Base-by-base conservation (phyloP, 768 basidiomycete genomes). In the Boletus huronensis region DNA sequence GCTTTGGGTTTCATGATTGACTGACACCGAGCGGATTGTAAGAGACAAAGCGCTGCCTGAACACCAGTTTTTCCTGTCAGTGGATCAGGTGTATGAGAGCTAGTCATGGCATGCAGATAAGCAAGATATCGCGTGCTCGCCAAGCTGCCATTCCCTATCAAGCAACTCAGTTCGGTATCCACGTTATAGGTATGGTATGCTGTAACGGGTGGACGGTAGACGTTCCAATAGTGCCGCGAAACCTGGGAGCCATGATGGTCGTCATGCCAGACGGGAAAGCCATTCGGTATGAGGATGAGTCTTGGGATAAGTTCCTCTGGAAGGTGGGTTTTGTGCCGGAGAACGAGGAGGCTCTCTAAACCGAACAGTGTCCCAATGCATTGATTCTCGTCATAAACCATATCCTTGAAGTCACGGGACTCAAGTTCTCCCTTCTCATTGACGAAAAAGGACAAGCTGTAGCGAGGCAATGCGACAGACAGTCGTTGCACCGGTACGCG, bases 61-160 rank as follows among this genome's bases (percentile, higher is more conserved):
- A 70, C 68, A 10, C 79, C 79, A 0, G 74, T 77, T 16, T 72
- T 70, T 2, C 56, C 55, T 0, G 74, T 76, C 36, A 81, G 63
- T 0, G 77, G 76, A 58, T 81, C 79, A 1, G 71, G 67, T 3
- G 74, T 61, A 26, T 65, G 66, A 38, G 69, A 68, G 29, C 73
- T 73, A 0, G 73, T 79, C 17, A 74, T 45, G 6, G 73, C 72
- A 50, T 81, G 80, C 7, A 81, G 64, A 42, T 75, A 73, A 3
- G 70, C 66, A 44, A 64, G 70, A 55, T 67, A 75, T 14, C 75
- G 64, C 29, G 51, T 56, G 50, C 61, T 64, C 1, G 29, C 48
- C 32, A 70, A 44, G 13, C 53, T 65, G 5, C 39, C 52, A 39
- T 64, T 59, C 5, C 67, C 65, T 2, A 17, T 38, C 13, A 74